Percentiles rank a stretch among this genome's conserved stretches.
Evolutionary conservation across 179 eudicot species (phyloP).

Genomic region (Monotropa hypopitys): DNA sequence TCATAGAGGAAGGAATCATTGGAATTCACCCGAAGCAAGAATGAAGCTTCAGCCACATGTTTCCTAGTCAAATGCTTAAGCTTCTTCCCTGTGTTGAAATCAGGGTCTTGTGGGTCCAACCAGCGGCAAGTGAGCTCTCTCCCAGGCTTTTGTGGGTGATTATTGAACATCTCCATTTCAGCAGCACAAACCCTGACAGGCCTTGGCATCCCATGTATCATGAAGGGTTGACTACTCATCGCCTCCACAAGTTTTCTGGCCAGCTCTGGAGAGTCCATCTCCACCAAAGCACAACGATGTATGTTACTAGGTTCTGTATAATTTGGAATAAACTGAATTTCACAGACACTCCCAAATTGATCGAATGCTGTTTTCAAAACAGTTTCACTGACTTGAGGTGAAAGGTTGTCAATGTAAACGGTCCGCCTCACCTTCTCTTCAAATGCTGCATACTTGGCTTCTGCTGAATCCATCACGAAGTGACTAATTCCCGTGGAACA

Average conservation of each 20-base stretch:
- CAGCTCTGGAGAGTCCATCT: slow-evolving; percentile 30
- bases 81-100: slow-evolving; percentile 40
- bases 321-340: slow-evolving; percentile 37
- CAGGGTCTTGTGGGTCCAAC: slow-evolving; percentile 47
- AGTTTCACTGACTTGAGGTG: slow-evolving; percentile 37
- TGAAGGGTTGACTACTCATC: slow-evolving; percentile 33
- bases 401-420: slow-evolving; percentile 49
- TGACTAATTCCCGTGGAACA: not conserved
- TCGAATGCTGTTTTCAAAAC: slow-evolving; percentile 45
- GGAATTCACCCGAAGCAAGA: slow-evolving; percentile 31
- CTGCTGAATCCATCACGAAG: slow-evolving; percentile 20
- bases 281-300: slow-evolving; percentile 44
- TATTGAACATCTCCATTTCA: slow-evolving; percentile 44
- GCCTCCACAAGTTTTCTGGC: slow-evolving; percentile 27
- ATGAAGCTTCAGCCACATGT: slow-evolving; percentile 40
- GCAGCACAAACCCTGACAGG: slow-evolving; percentile 54
- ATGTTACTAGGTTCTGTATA: slow-evolving; percentile 22
- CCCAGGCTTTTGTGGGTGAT: slow-evolving; percentile 54
- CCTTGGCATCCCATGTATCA: slow-evolving; percentile 76
- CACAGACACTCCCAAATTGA: slow-evolving; percentile 44
- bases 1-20: not conserved
- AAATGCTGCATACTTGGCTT: slow-evolving; percentile 42
- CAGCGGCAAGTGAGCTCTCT: slow-evolving; percentile 30
- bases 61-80: slow-evolving; percentile 27
- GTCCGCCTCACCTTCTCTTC: slow-evolving; percentile 45